A percentile compares a stretch with the other conserved stretches of the same genome.
These are phyloP conservation scores for Hippophae tibetana DNA, from an alignment of 306 rosid species.

Conservation along the genomic window DNA sequence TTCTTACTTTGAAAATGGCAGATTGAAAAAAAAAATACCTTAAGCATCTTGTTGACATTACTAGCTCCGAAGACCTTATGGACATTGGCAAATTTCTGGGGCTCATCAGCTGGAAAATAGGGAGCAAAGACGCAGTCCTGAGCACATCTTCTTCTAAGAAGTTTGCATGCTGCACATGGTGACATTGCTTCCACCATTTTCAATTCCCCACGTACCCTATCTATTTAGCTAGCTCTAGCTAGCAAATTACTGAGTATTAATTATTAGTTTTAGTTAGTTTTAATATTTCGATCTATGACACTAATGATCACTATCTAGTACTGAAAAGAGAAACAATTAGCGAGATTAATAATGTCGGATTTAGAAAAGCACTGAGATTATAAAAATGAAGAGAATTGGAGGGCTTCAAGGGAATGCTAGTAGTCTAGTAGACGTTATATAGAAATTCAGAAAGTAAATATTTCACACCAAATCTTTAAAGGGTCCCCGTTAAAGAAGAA, in stretches of 20 bases:
- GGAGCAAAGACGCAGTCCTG: slow-evolving; percentile 89
- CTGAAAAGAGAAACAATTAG: no score
- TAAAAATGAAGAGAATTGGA: no score
- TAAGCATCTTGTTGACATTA: slow-evolving; percentile 95
- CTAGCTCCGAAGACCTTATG: slow-evolving; percentile 97
- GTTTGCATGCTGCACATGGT: slow-evolving; percentile 97
- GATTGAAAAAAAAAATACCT: slow-evolving; percentile 34
- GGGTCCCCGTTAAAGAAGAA: slow-evolving; percentile 78
- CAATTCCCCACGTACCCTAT: not conserved
- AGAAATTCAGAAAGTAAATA: not conserved
- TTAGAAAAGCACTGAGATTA: no score
- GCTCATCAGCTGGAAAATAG: slow-evolving; percentile 92
- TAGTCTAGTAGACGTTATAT: no score
- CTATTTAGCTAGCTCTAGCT: not conserved
- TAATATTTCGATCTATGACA: no score
- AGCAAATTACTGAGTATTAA: no score
- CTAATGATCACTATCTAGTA: not conserved
- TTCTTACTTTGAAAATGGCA: no score
- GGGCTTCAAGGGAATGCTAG: no score
- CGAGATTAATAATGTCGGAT: no score
- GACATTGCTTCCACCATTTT: slow-evolving; percentile 59
- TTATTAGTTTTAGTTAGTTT: no score
- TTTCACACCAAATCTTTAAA: slow-evolving; percentile 45
- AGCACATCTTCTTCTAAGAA: slow-evolving; percentile 78
- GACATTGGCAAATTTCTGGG: slow-evolving; percentile 82